phyloP scores from a whole-genome alignment of 2,329 filamentous ascomycete species.

The Pseudocercospora cruenta region DNA sequence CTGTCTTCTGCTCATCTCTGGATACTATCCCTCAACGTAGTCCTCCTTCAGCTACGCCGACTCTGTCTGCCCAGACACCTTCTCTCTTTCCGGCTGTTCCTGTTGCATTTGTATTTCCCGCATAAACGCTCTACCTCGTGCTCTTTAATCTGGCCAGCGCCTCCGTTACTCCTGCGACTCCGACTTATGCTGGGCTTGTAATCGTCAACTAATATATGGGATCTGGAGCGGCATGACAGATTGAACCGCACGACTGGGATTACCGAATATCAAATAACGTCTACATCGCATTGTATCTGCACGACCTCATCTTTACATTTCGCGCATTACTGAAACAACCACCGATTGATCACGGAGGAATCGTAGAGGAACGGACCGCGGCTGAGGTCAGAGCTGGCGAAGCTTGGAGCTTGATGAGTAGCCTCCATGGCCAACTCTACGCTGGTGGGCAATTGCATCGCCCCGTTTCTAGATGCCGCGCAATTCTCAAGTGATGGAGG shows the following conservation, averaged over 20 bases:
- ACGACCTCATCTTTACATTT: conserved; percentile 1
- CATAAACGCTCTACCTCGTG: conserved; percentile 5
- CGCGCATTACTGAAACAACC: neutral
- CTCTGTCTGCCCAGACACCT: conserved; percentile 17
- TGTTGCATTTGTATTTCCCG: conserved; percentile 2
- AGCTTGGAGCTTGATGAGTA: conserved; percentile 9
- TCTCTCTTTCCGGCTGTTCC: conserved; percentile 4
- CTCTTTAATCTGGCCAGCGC: conserved; percentile 4
- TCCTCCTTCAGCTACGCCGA: conserved; percentile 17
- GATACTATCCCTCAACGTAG: conserved; percentile 7
- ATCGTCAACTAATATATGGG: conserved; percentile 9
- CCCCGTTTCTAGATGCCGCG: conserved; percentile 69
- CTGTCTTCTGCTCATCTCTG: conserved; percentile 11
- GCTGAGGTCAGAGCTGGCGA: conserved; percentile 15
- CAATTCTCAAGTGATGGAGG: conserved; percentile 65
- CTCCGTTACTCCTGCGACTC: neutral
- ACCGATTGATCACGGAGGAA: neutral
- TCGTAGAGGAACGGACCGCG: conserved; percentile 9
- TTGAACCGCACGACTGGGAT: neutral
- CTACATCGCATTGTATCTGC: neutral
- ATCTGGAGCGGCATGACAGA: neutral
- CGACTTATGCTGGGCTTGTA: conserved; percentile 4
- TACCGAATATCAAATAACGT: neutral
- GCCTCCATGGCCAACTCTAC: conserved; percentile 36
- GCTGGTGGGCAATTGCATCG: conserved; percentile 61